Evolutionary conservation across 2,329 filamentous ascomycete genomes (phyloP), one percentile per base, ranked within the genome.

Genomic region (Pseudogymnoascus sp.): DNA sequence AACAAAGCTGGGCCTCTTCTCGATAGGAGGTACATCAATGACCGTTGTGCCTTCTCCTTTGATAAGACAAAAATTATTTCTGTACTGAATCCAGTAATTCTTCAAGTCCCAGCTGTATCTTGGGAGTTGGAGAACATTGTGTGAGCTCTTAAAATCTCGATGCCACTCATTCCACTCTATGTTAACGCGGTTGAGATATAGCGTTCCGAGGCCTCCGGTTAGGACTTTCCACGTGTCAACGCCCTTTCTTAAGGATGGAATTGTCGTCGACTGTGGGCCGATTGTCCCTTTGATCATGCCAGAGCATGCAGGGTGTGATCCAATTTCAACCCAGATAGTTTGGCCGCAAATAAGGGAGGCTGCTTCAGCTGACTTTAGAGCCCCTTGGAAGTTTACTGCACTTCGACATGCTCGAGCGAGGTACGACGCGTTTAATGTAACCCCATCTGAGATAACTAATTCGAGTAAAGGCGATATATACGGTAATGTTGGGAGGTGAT

Each of bases 241-340:
- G 28, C 77, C 77, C 36, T 80, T 78, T 45, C 78, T 79, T 14
- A 84, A 75, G 1, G 82, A 82, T 16, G 80, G 75, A 12, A 78
- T 38, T 66, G 19, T 59, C 64, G 33, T 63, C 49, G 42, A 67
- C 66, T 58, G 68, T 7, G 76, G 72, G 23, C 49, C 49, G 4
- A 55, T 33, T 1, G 49, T 81, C 81, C 49, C 49, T 35, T 55
- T 55, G n/a, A 55, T 22, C 49, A 55, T 55, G 5, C 61, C 88
- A 33, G 49, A 55, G 25, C 49, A 80, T 5, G 82, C 83, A 0
- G 87, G 86, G 69, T 89, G 85, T 35, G 88, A 86, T n/a, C 88
- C 88, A 64, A 90, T 76, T 72, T 91, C 88, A 61, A 91, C 76
- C 82, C 84, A 90, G 33, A 84, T 79, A 2, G 86, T 88, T 74